These are phyloP conservation scores for Zoysia japonica DNA, from an alignment of 176 grass and related monocot species.

Conservation along the genomic window DNA sequence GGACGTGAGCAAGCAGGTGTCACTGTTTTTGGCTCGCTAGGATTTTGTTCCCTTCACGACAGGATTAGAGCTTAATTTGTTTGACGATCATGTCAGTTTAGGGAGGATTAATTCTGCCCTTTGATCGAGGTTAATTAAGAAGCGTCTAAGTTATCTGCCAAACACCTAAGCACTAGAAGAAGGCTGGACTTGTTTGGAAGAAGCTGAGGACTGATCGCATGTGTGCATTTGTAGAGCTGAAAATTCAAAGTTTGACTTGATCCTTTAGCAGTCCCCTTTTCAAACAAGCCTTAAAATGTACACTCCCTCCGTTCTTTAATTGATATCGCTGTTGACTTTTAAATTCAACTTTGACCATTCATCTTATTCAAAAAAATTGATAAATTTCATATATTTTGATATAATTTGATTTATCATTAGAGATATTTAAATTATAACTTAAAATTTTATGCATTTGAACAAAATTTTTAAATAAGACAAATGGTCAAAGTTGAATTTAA, in stretches of 20 bases:
- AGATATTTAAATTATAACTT: too few species aligned
- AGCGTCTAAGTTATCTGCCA: neutral
- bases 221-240: neutral
- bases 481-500: too few species aligned
- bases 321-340: too few species aligned
- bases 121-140: neutral
- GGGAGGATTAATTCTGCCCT: neutral
- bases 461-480: too few species aligned
- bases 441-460: too few species aligned
- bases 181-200: neutral
- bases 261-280: neutral
- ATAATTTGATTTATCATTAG: too few species aligned
- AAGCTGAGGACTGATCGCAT: neutral
- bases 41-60: neutral
- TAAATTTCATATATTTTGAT: too few species aligned
- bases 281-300: neutral
- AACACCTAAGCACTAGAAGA: neutral
- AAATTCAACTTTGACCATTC: too few species aligned
- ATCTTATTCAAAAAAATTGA: too few species aligned
- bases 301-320: too few species aligned
- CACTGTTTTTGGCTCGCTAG: neutral
- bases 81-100: neutral
- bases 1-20: neutral
- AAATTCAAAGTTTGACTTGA: neutral
- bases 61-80: constrained; percentile 23